Percentiles rank a stretch among this genome's conserved stretches.
phyloP scores from a whole-genome alignment of 257 asterid genomes.

The Nicotiana benthamiana region DNA sequence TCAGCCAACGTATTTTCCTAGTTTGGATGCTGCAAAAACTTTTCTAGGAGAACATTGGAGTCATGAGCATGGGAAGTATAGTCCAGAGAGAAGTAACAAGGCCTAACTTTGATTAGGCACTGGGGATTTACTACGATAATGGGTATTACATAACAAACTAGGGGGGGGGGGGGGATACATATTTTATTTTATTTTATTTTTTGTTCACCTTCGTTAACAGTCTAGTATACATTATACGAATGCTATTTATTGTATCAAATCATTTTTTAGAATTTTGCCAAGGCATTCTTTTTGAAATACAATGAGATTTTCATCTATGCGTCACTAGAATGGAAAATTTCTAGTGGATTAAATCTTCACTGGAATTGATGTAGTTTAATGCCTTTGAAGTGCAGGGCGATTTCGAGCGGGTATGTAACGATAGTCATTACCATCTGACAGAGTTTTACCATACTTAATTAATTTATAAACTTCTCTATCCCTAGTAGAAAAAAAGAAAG shows the following conservation, averaged over 20 bases:
- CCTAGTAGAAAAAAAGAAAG: too few species aligned
- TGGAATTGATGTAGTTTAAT: too few species aligned
- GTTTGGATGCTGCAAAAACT: conserved; percentile 90
- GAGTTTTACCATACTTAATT: too few species aligned
- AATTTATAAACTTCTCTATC: too few species aligned
- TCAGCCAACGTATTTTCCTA: conserved; percentile 89
- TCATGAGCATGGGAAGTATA: conserved; percentile 21
- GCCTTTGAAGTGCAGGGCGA: too few species aligned
- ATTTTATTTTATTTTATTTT: background rate
- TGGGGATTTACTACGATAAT: background rate
- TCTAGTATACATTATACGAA: background rate
- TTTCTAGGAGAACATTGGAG: conserved; percentile 77
- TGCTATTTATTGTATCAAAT: background rate
- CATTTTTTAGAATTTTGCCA: background rate
- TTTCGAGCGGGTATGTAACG: too few species aligned
- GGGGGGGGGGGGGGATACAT: background rate
- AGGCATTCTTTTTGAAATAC: background rate
- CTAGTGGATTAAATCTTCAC: too few species aligned
- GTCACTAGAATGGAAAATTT: background rate
- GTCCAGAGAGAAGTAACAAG: conserved; percentile 1
- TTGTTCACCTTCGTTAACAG: background rate
- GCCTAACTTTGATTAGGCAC: background rate
- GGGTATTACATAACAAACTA: background rate
- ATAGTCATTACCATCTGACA: too few species aligned
- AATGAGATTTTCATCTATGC: background rate